Evolutionary conservation across 2,329 filamentous ascomycete genomes (phyloP), one percentile per base, ranked within the genome.

Genomic region (Colletotrichum sp.): DNA sequence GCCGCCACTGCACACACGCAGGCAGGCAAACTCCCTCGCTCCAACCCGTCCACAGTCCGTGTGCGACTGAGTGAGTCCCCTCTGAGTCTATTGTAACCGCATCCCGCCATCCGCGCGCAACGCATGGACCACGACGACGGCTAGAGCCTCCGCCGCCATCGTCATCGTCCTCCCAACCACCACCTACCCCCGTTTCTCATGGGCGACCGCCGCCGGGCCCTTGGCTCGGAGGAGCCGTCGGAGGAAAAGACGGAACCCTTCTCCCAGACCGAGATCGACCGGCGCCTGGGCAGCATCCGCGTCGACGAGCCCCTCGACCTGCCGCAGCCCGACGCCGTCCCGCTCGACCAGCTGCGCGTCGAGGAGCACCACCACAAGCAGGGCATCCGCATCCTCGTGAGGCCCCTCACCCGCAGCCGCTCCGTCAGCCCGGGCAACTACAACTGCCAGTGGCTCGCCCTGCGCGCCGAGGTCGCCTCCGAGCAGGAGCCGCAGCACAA

Each of bases 231-330:
- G 76, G 84, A 81, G 77, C 80, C 81, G 77, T 86, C 86, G 76
- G 85, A 87, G 79, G 89, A 91, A 84, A 89, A 86, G 82, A 92
- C 90, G 62, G 89, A 92, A 83, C 89, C 90, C 12, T 90, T 91
- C 78, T 90, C 90, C 12, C 86, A 90, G 77, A 88, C 89, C 66
- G 89, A 92, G 81, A 87, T 91, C 77, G 87, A 90, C 66, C 83
- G 87, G 30, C 88, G 89, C 22, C 83, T 90, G 74, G 85, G 84
- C 75, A 83, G 81, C 78, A 83, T 90, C 70, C 84, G 86, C 62
- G 85, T 88, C 71, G 87, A 89, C 71, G 86, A 87, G 77, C 79
- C 83, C 18, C 80, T 86, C 76, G 81, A 83, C 62, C 81, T 85
- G 64, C 78, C 82, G 28, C 83, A 85, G 58, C 81, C 84, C 77